Conservation (phyloP, 2,329 filamentous ascomycete genomes). For the Fusarium austroafricanum region DNA sequence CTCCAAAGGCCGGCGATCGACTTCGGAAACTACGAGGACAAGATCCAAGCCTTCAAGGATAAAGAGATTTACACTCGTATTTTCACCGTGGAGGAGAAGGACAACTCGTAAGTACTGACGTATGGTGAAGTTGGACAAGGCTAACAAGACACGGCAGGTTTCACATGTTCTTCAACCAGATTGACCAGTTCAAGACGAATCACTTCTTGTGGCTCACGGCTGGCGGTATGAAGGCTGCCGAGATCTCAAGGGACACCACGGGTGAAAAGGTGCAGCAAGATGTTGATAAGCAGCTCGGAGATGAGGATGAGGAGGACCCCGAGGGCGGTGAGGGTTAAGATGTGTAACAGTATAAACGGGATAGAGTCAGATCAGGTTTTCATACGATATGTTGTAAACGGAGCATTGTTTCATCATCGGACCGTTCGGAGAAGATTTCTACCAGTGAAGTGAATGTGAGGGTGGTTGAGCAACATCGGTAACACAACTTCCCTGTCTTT, state of each 20-base stretch:
- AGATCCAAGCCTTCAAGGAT: conserved; percentile 91
- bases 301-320: conserved; percentile 64
- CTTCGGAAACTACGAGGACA: conserved; percentile 80
- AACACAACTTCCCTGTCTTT: conserved; percentile 1
- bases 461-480: conserved; percentile 5
- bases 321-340: conserved; percentile 59
- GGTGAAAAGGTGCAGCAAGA: conserved; percentile 55
- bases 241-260: conserved; percentile 49
- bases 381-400: background rate
- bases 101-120: conserved; percentile 76
- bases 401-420: conserved; percentile 16
- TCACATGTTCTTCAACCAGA: conserved; percentile 81
- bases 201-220: conserved; percentile 82
- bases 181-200: conserved; percentile 78
- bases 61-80: conserved; percentile 92
- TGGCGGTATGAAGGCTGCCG: conserved; percentile 72
- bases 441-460: background rate
- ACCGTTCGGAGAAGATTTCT: conserved; percentile 4
- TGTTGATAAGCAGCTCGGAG: conserved; percentile 61
- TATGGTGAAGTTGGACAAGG: background rate
- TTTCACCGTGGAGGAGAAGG: conserved; percentile 87
- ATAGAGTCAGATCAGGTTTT: conserved; percentile 11
- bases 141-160: conserved; percentile 63
- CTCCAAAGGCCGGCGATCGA: conserved; percentile 77
- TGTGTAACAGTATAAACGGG: conserved; percentile 9